Evolutionary conservation across 306 rosid genomes (phyloP), one percentile per base, ranked within the genome.

Genomic region (Biancaea sappan): DNA sequence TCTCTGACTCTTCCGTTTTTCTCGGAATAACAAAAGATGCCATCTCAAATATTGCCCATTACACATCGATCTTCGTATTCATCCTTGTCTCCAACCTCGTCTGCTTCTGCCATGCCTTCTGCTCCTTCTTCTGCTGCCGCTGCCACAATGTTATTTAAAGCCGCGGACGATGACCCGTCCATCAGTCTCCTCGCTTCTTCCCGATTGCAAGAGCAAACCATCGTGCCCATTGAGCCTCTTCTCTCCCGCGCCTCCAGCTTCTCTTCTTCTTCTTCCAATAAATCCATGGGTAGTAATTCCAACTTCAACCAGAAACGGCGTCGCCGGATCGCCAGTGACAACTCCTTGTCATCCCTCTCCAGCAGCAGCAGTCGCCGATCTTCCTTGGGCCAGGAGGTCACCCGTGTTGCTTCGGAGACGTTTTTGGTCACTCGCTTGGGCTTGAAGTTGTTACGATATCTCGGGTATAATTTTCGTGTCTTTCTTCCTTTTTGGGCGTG

Each of bases 401-500:
- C 85, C 63, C 84, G 82, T 75, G 92, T 82, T 50, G 94, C 89
- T 18, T 84, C 88, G 3, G 84, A 88, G 75, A 89, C 94, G 14
- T 86, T 82, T 81, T 80, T 89, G 54, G 32, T 88, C 8, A 85
- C 96, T 8, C 89, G 92, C 38, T 79, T 93, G 29, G 62, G 91
- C 32, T 84, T 86, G 83, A 89, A 82, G 88, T 75, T 93, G 80
- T 61, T 93, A 63, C 58, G 73, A 26, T 93, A 85, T 75, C 97
- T 93, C 52, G 93, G 96, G 98, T 93, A 84, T 47, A 16, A 14
- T 62, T 76, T 67, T 77, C 51, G 37, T 53, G 11, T 56, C 43
- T 26, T 72, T 14, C 4, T 61, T 25, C 2, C 12, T 26, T 9
- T 22, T 22, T 76, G 44, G 35, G 37, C 29, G 3, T 26, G 70